phyloP scores from a whole-genome alignment of 2,329 filamentous ascomycete species.

The Xylaria sp. region DNA sequence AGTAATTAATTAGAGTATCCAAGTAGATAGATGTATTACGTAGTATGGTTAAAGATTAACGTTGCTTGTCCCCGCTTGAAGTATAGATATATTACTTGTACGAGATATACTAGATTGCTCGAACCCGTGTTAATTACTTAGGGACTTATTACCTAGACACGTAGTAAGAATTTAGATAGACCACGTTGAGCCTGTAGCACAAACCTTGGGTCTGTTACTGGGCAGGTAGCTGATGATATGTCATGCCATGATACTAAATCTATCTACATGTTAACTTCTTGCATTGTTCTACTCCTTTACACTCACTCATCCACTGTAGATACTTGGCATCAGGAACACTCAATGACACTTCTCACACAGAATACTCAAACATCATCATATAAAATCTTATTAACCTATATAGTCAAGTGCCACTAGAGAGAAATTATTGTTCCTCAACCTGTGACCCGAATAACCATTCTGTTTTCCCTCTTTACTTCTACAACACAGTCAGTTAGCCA shows the following conservation, averaged over 20 bases:
- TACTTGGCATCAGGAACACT: not conserved
- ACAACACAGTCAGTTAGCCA: slow-evolving; percentile 24
- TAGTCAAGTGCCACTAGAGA: not conserved
- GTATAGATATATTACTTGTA: too few relatives aligned
- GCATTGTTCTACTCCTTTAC: not conserved
- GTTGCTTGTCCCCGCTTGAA: not conserved
- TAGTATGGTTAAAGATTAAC: not conserved
- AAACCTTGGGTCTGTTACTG: too few relatives aligned
- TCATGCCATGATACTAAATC: too few relatives aligned
- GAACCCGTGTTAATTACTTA: too few relatives aligned
- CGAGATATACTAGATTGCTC: too few relatives aligned
- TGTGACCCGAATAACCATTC: not conserved
- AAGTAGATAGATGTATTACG: too few relatives aligned
- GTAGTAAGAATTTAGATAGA: too few relatives aligned
- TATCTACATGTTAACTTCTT: not conserved
- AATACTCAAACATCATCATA: not conserved
- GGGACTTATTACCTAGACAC: too few relatives aligned
- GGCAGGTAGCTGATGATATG: too few relatives aligned
- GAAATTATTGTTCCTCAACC: not conserved
- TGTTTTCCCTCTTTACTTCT: slow-evolving; percentile 16
- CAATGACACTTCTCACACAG: not conserved
- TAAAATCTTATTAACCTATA: not conserved
- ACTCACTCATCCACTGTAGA: not conserved
- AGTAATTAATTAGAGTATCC: not conserved
- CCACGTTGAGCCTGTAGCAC: too few relatives aligned